A percentile compares a stretch with the other conserved stretches of the same genome.
These are phyloP conservation scores for Flaveria trinervia DNA, from an alignment of 129 eudicot genomes.

Conservation along the genomic window DNA sequence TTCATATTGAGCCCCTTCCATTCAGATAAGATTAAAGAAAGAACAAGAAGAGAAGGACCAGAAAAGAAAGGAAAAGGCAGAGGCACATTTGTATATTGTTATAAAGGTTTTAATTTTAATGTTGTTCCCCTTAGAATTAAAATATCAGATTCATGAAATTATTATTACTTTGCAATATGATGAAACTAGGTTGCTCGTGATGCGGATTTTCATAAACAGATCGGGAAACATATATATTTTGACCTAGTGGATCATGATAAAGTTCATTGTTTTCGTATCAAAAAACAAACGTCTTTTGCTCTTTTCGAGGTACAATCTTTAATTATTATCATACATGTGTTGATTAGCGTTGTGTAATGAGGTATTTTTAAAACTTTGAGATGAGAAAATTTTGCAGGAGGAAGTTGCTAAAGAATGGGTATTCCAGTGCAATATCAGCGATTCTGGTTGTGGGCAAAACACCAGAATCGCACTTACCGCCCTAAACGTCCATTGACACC, in stretches of 20 bases:
- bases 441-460: slow-evolving; percentile 80
- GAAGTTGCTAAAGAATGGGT: slow-evolving; percentile 77
- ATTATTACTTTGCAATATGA: neutral
- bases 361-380: neutral
- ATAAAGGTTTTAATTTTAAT: slow-evolving; percentile 44
- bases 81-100: slow-evolving; percentile 54
- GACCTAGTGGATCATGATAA: slow-evolving; percentile 92
- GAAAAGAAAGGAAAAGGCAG: slow-evolving; percentile 58
- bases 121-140: neutral
- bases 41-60: slow-evolving; percentile 74
- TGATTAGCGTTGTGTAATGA: neutral
- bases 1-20: neutral
- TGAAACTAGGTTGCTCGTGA: slow-evolving; percentile 58
- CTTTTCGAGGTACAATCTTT: slow-evolving; percentile 56
- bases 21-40: slow-evolving; percentile 62
- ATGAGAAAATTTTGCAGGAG: slow-evolving; percentile 44
- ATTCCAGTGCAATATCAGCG: slow-evolving; percentile 79
- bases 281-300: slow-evolving; percentile 61
- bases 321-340: neutral
- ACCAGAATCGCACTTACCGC: slow-evolving; percentile 73
- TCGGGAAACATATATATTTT: slow-evolving; percentile 72
- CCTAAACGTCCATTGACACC: slow-evolving; percentile 75
- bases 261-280: slow-evolving; percentile 71
- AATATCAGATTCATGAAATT: neutral
- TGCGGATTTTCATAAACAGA: slow-evolving; percentile 64